Evolutionary conservation across 1,284 basidiomycete genomes (phyloP).

Genomic region (Cystobasidiaceae sp.): DNA sequence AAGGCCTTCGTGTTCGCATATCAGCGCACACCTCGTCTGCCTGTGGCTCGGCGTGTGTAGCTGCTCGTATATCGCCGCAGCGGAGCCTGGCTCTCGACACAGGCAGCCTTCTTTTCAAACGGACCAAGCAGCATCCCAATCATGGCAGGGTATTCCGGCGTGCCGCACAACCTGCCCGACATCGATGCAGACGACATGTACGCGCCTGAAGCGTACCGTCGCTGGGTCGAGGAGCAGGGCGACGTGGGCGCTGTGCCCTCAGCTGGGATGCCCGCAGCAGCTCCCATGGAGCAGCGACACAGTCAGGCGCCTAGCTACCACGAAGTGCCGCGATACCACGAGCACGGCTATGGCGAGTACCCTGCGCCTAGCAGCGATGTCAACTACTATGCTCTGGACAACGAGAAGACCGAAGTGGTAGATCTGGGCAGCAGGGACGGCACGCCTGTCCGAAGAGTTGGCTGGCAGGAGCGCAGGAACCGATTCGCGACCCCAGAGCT

Average conservation of each 20-base stretch:
- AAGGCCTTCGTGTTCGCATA: too few relatives aligned
- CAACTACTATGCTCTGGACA: conserved; percentile 14
- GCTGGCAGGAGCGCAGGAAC: not conserved
- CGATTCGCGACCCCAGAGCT: conserved; percentile 29
- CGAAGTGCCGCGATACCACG: conserved; percentile 4
- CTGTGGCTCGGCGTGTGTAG: too few relatives aligned
- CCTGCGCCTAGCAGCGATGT: not conserved
- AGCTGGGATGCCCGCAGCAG: not conserved
- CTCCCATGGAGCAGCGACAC: conserved; percentile 5
- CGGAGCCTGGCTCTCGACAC: too few relatives aligned
- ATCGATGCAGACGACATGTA: conserved; percentile 24
- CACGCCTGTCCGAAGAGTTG: not conserved
- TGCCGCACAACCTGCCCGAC: conserved; percentile 24
- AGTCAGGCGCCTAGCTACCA: conserved; percentile 20
- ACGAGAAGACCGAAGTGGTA: conserved; percentile 6
- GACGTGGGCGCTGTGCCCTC: not conserved
- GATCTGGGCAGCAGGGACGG: not conserved
- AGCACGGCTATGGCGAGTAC: not conserved
- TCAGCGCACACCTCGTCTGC: too few relatives aligned
- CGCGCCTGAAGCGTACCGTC: conserved; percentile 17
- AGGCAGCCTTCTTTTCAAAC: too few relatives aligned
- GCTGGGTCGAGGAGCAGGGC: conserved; percentile 4
- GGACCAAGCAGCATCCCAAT: too few relatives aligned
- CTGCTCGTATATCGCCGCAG: too few relatives aligned
- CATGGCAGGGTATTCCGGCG: conserved; percentile 22